These are phyloP conservation scores for Chlamydomonas schloesseri DNA, from an alignment of 139 green algal genomes.

Conservation along the genomic window DNA sequence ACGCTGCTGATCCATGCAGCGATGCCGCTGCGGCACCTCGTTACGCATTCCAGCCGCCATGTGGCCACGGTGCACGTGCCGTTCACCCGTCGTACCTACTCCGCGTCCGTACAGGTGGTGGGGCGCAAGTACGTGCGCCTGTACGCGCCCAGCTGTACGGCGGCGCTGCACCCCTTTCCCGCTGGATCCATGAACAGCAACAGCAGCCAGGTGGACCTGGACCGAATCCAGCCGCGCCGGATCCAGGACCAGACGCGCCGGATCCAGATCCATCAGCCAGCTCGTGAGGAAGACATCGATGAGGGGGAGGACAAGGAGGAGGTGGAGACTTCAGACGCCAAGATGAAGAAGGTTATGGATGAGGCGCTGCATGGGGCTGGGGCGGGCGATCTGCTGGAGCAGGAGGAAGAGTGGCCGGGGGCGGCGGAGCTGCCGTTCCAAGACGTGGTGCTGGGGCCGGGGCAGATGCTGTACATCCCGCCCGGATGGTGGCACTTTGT, in stretches of 20 bases:
- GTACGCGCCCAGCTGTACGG: conserved; percentile 72
- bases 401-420: conserved; percentile 8
- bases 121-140: conserved; percentile 95
- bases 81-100: too few relatives aligned
- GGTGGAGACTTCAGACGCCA: too few relatives aligned
- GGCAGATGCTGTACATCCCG: conserved; percentile 93
- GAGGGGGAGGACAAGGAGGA: too few relatives aligned
- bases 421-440: conserved; percentile 45
- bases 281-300: neutral
- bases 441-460: conserved; percentile 82
- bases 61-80: too few relatives aligned
- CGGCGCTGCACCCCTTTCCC: conserved; percentile 70
- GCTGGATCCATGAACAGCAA: conserved; percentile 72
- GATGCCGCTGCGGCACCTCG: too few relatives aligned
- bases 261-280: neutral
- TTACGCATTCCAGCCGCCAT: too few relatives aligned
- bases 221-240: neutral
- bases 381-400: neutral
- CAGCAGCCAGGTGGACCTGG: conserved; percentile 73
- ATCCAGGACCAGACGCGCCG: too few relatives aligned
- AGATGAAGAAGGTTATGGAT: too few relatives aligned
- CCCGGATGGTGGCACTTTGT: conserved; percentile 95
- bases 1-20: too few relatives aligned
- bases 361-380: neutral
- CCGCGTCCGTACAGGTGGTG: conserved; percentile 80